Base-by-base conservation (phyloP, 176 grass and related monocot species). In the Oryza glaberrima region DNA sequence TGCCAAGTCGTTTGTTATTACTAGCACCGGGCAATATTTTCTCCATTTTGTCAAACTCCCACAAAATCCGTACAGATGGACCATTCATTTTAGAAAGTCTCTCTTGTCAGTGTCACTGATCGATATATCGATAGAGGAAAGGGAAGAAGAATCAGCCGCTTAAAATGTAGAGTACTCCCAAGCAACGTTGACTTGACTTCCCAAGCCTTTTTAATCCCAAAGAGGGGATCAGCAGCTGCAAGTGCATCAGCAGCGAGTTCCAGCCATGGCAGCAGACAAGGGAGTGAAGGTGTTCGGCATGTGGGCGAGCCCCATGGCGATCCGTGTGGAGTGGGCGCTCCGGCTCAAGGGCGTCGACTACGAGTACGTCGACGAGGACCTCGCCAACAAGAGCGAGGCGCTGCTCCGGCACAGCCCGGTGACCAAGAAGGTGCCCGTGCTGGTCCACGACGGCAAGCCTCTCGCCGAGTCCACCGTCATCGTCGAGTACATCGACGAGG, bases 401-500 rank as follows among this genome's bases (percentile, higher is more conserved):
- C 82, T 90, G 77, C 88, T 93, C 49, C 85, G 74, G 40, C 11
- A 86, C 91, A 93, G 90, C 75, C 91, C 82, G 73, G 78, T 90
- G 77, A 79, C 82, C 85, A 88, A 93, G 88, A 85, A 90, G 88
- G 70, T 93, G 22, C 91, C 88, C 5, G 91, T 93, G 58, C 82
- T 93, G 28, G 88, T 88, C 69, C 88, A 93, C 72, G 84, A 90
- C 73, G 85, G 88, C 74, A 85, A 76, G 78, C 61, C 85, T 4
- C 28, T 93, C 32, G 85, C 82, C 6, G 78, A 89, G 78, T 90
- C 83, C 73, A 46, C 88, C 78, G 7, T 90, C 79, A 86, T 93
- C 82, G 19, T 93, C 19, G 82, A 93, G 85, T 93, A 93, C 82
- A 48, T 93, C 74, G 91, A 93, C 63, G 85, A 93, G 82, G 15